These are phyloP conservation scores for Cyberlindnera galapagoensis DNA, from an alignment of 805 yeast genomes.

Conservation along the genomic window DNA sequence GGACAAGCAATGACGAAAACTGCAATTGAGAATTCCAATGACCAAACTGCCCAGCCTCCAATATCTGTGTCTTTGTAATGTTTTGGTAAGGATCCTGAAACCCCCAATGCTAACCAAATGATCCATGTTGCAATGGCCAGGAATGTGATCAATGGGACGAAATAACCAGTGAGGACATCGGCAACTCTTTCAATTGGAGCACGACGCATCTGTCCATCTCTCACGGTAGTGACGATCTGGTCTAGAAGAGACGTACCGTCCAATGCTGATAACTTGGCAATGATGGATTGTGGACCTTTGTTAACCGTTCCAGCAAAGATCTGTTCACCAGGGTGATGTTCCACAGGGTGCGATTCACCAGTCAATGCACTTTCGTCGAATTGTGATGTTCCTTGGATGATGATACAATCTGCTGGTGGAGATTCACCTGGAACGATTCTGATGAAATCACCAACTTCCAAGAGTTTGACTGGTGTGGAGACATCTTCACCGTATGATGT, in stretches of 20 bases:
- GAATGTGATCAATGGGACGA: constrained; percentile 62
- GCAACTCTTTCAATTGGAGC: constrained; percentile 73
- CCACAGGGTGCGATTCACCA: constrained; percentile 57
- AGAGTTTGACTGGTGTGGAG: constrained; percentile 33
- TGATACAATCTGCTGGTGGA: constrained; percentile 52
- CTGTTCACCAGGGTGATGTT: constrained; percentile 53
- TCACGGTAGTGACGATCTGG: constrained; percentile 61
- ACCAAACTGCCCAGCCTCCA: constrained; percentile 77
- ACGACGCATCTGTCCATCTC: constrained; percentile 65
- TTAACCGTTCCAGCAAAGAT: constrained; percentile 70
- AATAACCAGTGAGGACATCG: constrained; percentile 59
- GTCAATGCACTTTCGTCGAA: constrained; percentile 60
- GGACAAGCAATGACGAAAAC: constrained; percentile 85
- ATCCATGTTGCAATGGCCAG: constrained; percentile 61
- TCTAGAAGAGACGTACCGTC: constrained; percentile 64
- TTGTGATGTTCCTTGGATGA: constrained; percentile 39
- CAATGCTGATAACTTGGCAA: constrained; percentile 49
- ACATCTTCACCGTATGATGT: constrained; percentile 24
- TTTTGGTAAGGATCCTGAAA: constrained; percentile 45
- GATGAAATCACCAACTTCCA: constrained; percentile 48
- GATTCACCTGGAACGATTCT: constrained; percentile 49
- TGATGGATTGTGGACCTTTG: constrained; percentile 45
- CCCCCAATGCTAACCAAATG: constrained; percentile 59
- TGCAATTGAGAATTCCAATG: constrained; percentile 68
- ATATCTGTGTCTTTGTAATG: constrained; percentile 54